phyloP scores from a whole-genome alignment of 1,284 basidiomycete species.

The Vanrija pseudolonga region DNA sequence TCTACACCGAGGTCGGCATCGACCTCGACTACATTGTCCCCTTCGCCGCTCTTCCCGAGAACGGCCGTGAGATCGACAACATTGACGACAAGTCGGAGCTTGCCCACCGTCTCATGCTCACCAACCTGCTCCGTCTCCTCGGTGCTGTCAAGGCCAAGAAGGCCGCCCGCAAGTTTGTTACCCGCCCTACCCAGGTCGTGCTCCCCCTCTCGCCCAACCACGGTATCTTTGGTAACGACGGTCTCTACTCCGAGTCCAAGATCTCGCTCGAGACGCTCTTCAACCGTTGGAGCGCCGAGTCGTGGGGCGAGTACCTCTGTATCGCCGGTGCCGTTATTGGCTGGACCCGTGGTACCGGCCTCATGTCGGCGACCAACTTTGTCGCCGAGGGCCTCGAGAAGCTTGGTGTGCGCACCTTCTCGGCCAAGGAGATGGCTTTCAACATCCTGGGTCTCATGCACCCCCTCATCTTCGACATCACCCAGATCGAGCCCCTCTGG shows the following conservation, averaged over 20 bases:
- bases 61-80: slow-evolving; percentile 94
- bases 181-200: slow-evolving; percentile 95
- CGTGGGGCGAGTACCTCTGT: slow-evolving; percentile 98
- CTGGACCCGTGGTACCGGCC: slow-evolving; percentile 96
- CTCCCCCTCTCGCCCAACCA: slow-evolving; percentile 97
- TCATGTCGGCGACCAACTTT: slow-evolving; percentile 94
- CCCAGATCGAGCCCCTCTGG: slow-evolving; percentile 99
- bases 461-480: slow-evolving; percentile 97
- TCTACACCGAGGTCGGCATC: slow-evolving; percentile 88
- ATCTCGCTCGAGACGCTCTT: slow-evolving; percentile 96
- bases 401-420: slow-evolving; percentile 94
- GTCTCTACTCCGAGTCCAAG: slow-evolving; percentile 97
- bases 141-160: slow-evolving; percentile 98
- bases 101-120: slow-evolving; percentile 93
- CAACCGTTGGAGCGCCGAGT: slow-evolving; percentile 96
- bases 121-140: slow-evolving; percentile 87
- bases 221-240: slow-evolving; percentile 95
- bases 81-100: slow-evolving; percentile 97
- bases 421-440: slow-evolving; percentile 99
- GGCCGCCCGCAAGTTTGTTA: slow-evolving; percentile 91
- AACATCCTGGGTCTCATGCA: slow-evolving; percentile 99
- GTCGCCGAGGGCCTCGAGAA: slow-evolving; percentile 92
- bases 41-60: slow-evolving; percentile 97
- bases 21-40: slow-evolving; percentile 98
- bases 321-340: slow-evolving; percentile 97